Base-by-base conservation (phyloP, 2,329 filamentous ascomycete genomes). In the Huntiella omanensis region DNA sequence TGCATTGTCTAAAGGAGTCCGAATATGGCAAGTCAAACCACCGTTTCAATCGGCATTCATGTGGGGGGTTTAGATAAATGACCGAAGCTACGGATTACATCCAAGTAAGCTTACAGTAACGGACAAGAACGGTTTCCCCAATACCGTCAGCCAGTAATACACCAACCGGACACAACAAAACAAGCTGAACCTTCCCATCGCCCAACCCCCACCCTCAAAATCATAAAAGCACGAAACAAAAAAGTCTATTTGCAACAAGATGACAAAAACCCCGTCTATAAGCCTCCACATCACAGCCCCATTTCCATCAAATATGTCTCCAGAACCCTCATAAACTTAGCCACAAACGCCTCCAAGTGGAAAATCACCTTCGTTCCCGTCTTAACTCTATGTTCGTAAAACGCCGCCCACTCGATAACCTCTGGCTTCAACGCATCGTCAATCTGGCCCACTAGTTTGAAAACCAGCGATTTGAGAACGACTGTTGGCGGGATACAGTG, bases 401-500 rank as follows among this genome's bases (percentile, higher is more conserved):
- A 96, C 0, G 91, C 87, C 4, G 85, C 83, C 91, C 91, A 98
- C 58, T 81, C 84, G 53, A 98, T 82, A 4, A 98, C 80, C 48
- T 98, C 88, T 2, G 81, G 76, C 62, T 95, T 96, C 43, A 98
- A 65, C 17, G 73, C 78, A 58, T 95, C 87, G 55, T 96, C 88
- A 46, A 94, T 82, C 57, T 83, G 75, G 0, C 77, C 73, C 54
- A 96, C 78, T 16, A 98, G 71, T 62, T 93, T 93, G 68, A 93
- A 96, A 0, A 88, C 92, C 50, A 98, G 69, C 0, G 85, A 93
- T 67, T 94, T 94, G 55, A 98, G 71, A 52, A 98, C 87, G 1
- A 83, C 92, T 0, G 88, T 94, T 2, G 91, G 74, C 11, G 92
- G 91, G 58, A 98, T 98, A 62, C 92, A 98, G 61, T 98, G 91